Conservation (phyloP, 2,329 filamentous ascomycete species). For the Macrophomina phaseolina region DNA sequence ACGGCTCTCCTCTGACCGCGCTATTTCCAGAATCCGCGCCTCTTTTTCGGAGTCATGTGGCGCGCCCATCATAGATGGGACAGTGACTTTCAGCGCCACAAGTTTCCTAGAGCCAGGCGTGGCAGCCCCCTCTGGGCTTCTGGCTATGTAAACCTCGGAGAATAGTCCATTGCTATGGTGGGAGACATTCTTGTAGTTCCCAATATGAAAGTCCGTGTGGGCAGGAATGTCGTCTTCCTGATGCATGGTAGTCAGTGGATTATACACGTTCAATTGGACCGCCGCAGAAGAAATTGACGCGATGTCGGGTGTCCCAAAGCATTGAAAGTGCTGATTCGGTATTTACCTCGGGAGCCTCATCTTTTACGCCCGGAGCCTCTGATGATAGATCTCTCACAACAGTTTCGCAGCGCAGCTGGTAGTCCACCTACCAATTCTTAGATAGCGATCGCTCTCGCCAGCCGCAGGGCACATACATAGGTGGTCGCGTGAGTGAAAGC, state of each 20-base stretch:
- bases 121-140: conserved; percentile 43
- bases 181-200: conserved; percentile 61
- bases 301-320: too few relatives aligned
- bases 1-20: conserved; percentile 57
- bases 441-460: conserved; percentile 5
- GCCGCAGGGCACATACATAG: conserved; percentile 52
- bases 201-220: conserved; percentile 44
- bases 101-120: conserved; percentile 38
- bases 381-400: conserved; percentile 15
- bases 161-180: conserved; percentile 73
- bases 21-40: conserved; percentile 70
- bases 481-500: conserved; percentile 65
- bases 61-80: conserved; percentile 71
- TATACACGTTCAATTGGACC: not conserved
- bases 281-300: not conserved
- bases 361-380: not conserved
- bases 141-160: conserved; percentile 79
- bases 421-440: conserved; percentile 42
- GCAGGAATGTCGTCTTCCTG: conserved; percentile 5
- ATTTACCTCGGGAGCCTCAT: conserved; percentile 14
- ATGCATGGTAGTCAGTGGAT: not conserved
- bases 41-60: conserved; percentile 86
- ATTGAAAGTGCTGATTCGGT: not conserved
- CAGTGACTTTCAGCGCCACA: conserved; percentile 85
- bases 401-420: conserved; percentile 36